These are phyloP conservation scores for Maudiozyma pseudohumilis DNA, from an alignment of 805 yeast genomes.

Conservation along the genomic window DNA sequence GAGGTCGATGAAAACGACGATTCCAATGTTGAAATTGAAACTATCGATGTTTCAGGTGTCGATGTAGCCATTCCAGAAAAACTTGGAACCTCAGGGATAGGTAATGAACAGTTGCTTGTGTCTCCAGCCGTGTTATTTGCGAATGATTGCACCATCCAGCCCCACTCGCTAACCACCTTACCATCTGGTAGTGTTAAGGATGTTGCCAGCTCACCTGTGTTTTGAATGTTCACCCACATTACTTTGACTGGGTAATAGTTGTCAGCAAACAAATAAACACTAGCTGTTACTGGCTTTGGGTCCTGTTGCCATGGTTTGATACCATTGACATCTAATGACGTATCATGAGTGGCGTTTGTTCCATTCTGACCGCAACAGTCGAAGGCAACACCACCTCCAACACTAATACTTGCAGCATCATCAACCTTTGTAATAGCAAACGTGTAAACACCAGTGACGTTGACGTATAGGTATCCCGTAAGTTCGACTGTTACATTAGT, in stretches of 20 bases:
- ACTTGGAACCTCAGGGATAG: too few relatives aligned
- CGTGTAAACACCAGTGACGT: not conserved
- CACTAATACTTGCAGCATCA: not conserved
- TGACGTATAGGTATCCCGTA: not conserved
- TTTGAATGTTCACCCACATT: not conserved
- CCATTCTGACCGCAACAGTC: not conserved
- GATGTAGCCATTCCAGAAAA: too few relatives aligned
- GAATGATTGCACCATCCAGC: not conserved
- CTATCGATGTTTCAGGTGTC: too few relatives aligned
- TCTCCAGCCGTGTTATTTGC: too few relatives aligned
- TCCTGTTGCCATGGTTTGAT: not conserved
- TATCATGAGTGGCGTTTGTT: not conserved
- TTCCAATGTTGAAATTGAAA: too few relatives aligned
- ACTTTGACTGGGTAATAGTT: not conserved
- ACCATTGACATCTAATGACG: not conserved
- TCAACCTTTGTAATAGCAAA: not conserved
- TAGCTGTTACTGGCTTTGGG: not conserved
- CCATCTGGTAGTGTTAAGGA: not conserved
- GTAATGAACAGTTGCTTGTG: too few relatives aligned
- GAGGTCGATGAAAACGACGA: too few relatives aligned
- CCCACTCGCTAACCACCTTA: not conserved
- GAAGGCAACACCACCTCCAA: not conserved
- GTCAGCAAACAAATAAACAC: not conserved
- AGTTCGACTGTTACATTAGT: not conserved
- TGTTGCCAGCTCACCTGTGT: not conserved